phyloP scores from a whole-genome alignment of 352 stramenopile genomes.

The Phytophthora pinifolia region DNA sequence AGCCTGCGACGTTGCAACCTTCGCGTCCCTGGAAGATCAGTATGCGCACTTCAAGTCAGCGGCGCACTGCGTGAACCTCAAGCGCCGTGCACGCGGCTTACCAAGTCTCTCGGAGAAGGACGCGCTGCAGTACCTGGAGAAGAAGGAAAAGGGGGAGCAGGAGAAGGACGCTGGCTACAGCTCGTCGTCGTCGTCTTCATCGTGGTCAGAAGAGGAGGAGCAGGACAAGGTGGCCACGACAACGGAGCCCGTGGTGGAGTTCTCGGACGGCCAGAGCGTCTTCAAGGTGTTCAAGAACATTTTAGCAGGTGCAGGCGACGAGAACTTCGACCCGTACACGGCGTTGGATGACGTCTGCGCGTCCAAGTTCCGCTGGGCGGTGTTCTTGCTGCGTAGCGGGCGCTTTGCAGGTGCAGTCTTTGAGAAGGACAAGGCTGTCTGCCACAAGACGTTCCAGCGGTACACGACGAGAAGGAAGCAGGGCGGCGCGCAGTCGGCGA shows the following conservation, averaged over 20 bases:
- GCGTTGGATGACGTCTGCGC: conserved; percentile 47
- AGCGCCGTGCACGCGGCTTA: conserved; percentile 63
- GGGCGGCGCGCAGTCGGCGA: conserved; percentile 89
- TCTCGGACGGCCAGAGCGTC: conserved; percentile 66
- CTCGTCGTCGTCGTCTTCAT: conserved; percentile 42
- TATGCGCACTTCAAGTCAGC: conserved; percentile 86
- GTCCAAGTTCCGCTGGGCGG: conserved; percentile 74
- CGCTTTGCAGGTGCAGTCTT: conserved; percentile 92
- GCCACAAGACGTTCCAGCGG: conserved; percentile 91
- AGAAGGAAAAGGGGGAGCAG: conserved; percentile 29
- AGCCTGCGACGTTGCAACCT: conserved; percentile 66
- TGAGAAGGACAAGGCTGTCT: conserved; percentile 84
- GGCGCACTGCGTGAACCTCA: conserved; percentile 81
- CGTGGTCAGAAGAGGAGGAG: conserved; percentile 51
- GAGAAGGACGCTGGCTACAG: conserved; percentile 19
- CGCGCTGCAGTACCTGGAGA: conserved; percentile 28
- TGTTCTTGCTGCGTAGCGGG: conserved; percentile 91
- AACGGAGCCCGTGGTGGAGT: conserved; percentile 75
- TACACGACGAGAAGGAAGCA: conserved; percentile 95
- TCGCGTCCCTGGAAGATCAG: conserved; percentile 78
- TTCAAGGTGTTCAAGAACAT: conserved; percentile 86
- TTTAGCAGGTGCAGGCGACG: conserved; percentile 41
- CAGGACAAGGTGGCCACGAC: conserved; percentile 50
- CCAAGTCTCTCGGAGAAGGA: conserved; percentile 44
- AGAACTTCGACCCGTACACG: conserved; percentile 62